Conservation (phyloP, 495 filamentous ascomycete genomes). For the Podospora conica region DNA sequence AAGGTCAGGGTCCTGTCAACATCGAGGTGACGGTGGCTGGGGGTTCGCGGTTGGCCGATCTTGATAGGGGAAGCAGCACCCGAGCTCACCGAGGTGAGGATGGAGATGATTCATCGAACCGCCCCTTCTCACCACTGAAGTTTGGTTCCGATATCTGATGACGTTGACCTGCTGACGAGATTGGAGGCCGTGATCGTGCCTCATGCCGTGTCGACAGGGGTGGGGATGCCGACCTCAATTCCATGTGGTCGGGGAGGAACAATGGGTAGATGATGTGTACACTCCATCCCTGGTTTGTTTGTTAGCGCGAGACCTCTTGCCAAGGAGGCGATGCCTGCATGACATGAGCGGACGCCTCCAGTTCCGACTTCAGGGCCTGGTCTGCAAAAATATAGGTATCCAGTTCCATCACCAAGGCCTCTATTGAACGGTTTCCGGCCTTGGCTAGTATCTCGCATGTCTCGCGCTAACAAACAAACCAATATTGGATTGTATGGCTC, state of each 20-base stretch:
- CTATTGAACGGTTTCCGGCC: too few species aligned
- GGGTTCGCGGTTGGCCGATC: not conserved
- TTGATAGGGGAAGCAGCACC: not conserved
- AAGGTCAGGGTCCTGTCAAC: not conserved
- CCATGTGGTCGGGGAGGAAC: not conserved
- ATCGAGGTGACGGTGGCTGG: not conserved
- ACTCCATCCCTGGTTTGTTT: too few species aligned
- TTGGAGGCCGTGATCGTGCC: not conserved
- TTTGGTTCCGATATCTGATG: not conserved
- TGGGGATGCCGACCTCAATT: not conserved
- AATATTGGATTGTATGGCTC: not conserved
- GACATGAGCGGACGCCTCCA: too few species aligned
- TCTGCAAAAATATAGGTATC: too few species aligned
- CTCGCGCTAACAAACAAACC: too few species aligned
- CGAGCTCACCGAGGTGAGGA: not conserved
- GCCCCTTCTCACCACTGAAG: not conserved
- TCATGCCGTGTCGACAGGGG: too few species aligned
- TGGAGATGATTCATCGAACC: not conserved
- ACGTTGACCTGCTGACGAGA: not conserved
- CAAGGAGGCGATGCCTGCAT: too few species aligned
- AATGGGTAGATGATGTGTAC: too few species aligned
- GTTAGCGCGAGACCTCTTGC: too few species aligned
- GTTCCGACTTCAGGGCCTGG: too few species aligned
- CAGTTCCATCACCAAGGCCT: too few species aligned
- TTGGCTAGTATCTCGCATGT: too few species aligned